These are phyloP conservation scores for Xerocomus brunneocitrinus DNA, from an alignment of 768 basidiomycete genomes.

Conservation along the genomic window DNA sequence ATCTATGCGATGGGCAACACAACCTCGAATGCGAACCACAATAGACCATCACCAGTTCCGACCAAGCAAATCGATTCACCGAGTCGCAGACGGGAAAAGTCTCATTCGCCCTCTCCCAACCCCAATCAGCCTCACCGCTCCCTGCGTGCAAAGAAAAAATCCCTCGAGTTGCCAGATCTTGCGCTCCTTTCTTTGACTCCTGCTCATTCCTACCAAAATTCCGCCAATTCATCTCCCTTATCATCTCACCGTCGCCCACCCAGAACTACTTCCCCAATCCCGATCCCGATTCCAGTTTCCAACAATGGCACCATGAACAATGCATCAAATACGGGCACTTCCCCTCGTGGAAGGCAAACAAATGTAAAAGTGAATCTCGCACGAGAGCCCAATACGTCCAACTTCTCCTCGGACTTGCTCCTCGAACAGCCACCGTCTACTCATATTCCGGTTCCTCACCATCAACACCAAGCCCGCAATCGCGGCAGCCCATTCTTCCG, in stretches of 20 bases:
- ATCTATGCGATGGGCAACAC: conserved; percentile 32
- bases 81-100: conserved; percentile 13
- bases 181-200: conserved; percentile 46
- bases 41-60: conserved; percentile 23
- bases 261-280: conserved; percentile 46
- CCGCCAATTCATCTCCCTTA: conserved; percentile 40
- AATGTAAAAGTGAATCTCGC: conserved; percentile 27
- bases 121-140: conserved; percentile 51
- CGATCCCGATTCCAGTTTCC: conserved; percentile 40
- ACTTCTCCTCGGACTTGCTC: conserved; percentile 37
- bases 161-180: conserved; percentile 74
- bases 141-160: conserved; percentile 63
- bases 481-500: conserved; percentile 34
- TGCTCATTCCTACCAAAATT: conserved; percentile 32
- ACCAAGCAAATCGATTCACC: conserved; percentile 25
- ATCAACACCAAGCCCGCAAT: conserved; percentile 29
- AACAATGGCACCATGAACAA: conserved; percentile 37
- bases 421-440: conserved; percentile 42
- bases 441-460: conserved; percentile 35
- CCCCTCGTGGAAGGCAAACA: conserved; percentile 31
- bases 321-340: conserved; percentile 33
- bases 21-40: conserved; percentile 29
- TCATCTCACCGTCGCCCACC: conserved; percentile 37
- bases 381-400: conserved; percentile 25
- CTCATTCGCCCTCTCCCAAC: conserved; percentile 39